Evolutionary conservation across 805 yeast species (phyloP), one percentile per base, ranked within the genome.

Genomic region (Zygoascus bituminiphila): DNA sequence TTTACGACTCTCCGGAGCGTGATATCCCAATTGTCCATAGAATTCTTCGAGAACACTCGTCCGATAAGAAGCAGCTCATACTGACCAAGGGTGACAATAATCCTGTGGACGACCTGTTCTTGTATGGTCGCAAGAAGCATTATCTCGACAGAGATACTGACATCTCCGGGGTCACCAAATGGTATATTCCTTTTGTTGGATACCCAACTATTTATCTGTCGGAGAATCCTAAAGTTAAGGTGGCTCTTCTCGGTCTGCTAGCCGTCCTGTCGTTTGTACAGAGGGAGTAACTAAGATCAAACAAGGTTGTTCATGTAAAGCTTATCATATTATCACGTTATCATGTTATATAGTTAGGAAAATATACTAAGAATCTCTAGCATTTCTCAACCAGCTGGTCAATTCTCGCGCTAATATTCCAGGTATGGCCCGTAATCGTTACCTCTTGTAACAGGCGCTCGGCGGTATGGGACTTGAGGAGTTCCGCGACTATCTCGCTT

Each of bases 61-160:
- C 63, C 57, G 56, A 57, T 29, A 53, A 52, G 43, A 74, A 79
- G 61, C 96, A 89, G 66, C 70, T 82, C 44, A 65, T 93, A 44
- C 74, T 93, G 51, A 93, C 98, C 1, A 93, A 93, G 65, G 98
- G 98, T 65, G 98, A 93, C 65, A 93, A 93, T 64, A 93, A 93
- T 63, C 86, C 89, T 2, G 81, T 84, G 46, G 95, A 93, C 66
- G 98, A 93, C 66, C 73, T 93, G 55, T 82, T 87, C 14, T 73
- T 93, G 42, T 93, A 93, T 62, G 84, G 88, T 1, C 74, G 78
- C 54, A 79, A 78, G 48, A 89, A 87, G 60, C 71, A 71, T 42
- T 93, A 93, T 59, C 71, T 93, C 58, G 81, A 86, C 57, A 81
- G 89, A 54, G 75, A 80, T 37, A 72, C 68, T 12, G 98, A 93